Percentiles rank a stretch among this genome's conserved stretches.
Evolutionary conservation across 2,329 filamentous ascomycete genomes (phyloP).

Genomic region (Alternaria brassicicola): DNA sequence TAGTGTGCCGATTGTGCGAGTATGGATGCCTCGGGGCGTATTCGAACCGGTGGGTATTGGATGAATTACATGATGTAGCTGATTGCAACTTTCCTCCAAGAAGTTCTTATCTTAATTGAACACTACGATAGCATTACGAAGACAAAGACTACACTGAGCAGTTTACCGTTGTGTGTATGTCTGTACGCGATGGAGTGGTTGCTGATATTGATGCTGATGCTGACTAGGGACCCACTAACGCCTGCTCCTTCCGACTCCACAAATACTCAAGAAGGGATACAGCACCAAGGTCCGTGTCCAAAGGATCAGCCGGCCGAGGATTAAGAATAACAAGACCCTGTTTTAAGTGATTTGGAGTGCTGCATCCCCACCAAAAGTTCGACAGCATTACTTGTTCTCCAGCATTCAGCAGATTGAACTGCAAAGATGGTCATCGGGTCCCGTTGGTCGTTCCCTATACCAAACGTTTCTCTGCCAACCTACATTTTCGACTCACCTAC

Average conservation of each 20-base stretch:
- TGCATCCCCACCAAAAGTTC: not conserved
- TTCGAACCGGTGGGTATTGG: not conserved
- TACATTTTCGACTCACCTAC: constrained; percentile 60
- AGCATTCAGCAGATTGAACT: not conserved
- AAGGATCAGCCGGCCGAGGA: not conserved
- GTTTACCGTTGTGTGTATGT: not conserved
- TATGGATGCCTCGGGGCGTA: not conserved
- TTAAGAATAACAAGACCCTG: not conserved
- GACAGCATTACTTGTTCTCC: not conserved
- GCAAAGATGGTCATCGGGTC: constrained; percentile 59
- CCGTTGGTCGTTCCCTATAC: constrained; percentile 55
- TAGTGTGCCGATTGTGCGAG: not conserved
- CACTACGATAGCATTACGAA: not conserved
- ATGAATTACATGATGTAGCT: not conserved
- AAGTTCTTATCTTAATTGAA: not conserved
- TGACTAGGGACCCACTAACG: not conserved
- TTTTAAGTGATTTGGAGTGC: not conserved
- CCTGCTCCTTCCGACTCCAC: not conserved
- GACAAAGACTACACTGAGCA: not conserved
- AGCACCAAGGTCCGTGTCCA: not conserved
- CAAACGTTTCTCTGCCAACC: constrained; percentile 53
- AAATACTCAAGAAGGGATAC: not conserved
- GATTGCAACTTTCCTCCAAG: not conserved
- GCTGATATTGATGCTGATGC: not conserved
- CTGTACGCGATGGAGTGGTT: not conserved